A percentile compares a stretch with the other conserved stretches of the same genome.
These are phyloP conservation scores for Balamuthia mandrillaris DNA, from an alignment of 208 protist species.

Conservation along the genomic window DNA sequence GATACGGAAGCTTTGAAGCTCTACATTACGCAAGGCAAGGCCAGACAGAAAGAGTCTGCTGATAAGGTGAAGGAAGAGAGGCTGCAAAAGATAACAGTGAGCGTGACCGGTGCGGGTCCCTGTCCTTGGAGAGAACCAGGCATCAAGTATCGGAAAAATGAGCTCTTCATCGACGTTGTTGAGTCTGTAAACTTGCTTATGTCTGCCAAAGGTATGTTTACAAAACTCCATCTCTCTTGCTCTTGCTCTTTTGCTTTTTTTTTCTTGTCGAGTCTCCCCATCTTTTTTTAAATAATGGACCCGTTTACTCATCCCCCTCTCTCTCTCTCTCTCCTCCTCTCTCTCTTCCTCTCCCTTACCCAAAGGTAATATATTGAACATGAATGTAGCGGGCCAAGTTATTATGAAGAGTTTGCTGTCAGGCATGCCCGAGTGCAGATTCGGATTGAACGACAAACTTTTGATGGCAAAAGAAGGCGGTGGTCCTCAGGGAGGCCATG, in stretches of 20 bases:
- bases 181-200: slow-evolving; percentile 94
- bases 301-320: neutral
- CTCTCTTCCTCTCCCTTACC: neutral
- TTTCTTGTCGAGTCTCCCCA: neutral
- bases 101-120: slow-evolving; percentile 82
- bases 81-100: slow-evolving; percentile 70
- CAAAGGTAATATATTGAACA: slow-evolving; percentile 82
- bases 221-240: neutral
- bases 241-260: neutral
- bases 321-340: neutral
- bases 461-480: slow-evolving; percentile 55
- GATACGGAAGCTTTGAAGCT: slow-evolving; percentile 82
- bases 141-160: slow-evolving; percentile 91
- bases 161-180: slow-evolving; percentile 97
- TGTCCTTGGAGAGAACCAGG: slow-evolving; percentile 89
- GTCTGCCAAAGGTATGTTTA: slow-evolving; percentile 72
- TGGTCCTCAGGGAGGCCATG: neutral
- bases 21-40: slow-evolving; percentile 79
- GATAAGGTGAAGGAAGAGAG: slow-evolving; percentile 50
- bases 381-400: slow-evolving; percentile 86
- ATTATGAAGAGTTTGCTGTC: slow-evolving; percentile 94
- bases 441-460: slow-evolving; percentile 94
- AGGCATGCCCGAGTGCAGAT: slow-evolving; percentile 97
- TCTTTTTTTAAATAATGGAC: neutral
- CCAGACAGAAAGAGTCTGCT: slow-evolving; percentile 51